phyloP scores from a whole-genome alignment of 352 stramenopile species.

The Phytophthora tentaculata region DNA sequence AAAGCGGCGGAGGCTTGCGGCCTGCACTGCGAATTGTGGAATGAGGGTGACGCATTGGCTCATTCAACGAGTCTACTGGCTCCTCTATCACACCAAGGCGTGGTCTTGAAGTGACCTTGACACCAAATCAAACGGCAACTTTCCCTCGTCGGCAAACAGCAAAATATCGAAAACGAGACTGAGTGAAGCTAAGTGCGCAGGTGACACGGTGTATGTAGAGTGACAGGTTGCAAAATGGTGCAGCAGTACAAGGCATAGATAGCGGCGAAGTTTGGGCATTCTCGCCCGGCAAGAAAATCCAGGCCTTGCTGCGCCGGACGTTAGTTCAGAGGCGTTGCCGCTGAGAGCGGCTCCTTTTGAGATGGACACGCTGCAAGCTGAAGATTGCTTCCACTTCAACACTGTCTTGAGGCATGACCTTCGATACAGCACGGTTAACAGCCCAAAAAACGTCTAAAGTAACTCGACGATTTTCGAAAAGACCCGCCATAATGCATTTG shows the following conservation, averaged over 20 bases:
- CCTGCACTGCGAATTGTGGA: conserved; percentile 29
- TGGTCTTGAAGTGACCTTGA: conserved; percentile 25
- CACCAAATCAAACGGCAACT: conserved; percentile 30
- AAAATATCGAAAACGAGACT: conserved; percentile 37
- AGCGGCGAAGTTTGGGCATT: conserved; percentile 29
- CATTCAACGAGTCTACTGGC: conserved; percentile 12
- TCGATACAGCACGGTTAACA: not conserved
- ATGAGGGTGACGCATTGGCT: conserved; percentile 15
- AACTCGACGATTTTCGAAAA: not conserved
- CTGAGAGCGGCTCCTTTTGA: conserved; percentile 23
- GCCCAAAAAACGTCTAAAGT: too few species aligned
- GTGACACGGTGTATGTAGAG: not conserved
- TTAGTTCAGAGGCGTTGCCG: conserved; percentile 20
- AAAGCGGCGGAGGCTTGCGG: conserved; percentile 19
- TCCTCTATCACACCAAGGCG: conserved; percentile 15
- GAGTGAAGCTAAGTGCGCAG: not conserved
- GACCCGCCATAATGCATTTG: conserved; percentile 4
- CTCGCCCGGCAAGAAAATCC: conserved; percentile 29
- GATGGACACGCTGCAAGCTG: conserved; percentile 2
- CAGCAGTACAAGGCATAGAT: not conserved
- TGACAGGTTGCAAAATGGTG: not conserved
- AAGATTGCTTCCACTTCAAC: conserved; percentile 23
- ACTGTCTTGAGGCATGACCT: conserved; percentile 3
- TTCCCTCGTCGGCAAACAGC: conserved; percentile 34
- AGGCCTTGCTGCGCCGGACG: conserved; percentile 12